Base-by-base conservation (phyloP, 2,329 filamentous ascomycete genomes). In the Diaporthe destruens region DNA sequence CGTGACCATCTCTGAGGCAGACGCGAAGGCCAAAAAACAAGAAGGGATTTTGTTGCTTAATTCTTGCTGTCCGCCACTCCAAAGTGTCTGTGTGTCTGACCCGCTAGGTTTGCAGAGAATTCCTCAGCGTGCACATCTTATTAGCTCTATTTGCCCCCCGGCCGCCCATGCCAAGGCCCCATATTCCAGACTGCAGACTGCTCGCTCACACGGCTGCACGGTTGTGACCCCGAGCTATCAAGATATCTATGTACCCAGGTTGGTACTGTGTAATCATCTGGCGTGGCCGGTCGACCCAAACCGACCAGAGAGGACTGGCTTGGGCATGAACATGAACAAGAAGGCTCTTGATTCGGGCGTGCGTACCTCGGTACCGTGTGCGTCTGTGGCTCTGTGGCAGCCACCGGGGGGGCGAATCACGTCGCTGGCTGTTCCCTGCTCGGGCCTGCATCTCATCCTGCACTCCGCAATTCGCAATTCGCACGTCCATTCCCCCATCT, bases 1-100 rank as follows among this genome's bases (percentile, higher is more conserved):
- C 72, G 69, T 74, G 69, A 72, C 67, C 63, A n/a, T 53, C 53
- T 53, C 55, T 42, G 71, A 70, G 53, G 69, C 69, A 71, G 54
- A 63, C 25, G 69, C 54, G 44, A 63, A 72, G 53, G 53, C 61
- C 56, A 66, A 66, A 67, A 42, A 44, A 53, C 23, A n/a, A 6
- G 16, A 6, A 2, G 34, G 18, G 16, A 16, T 47, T 47, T 25
- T 32, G 5, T 7, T n/a, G 29, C 8, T 12, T 9, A 6, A 6
- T 2, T n/a, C 36, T 14, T 12, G 0, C 34, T 25, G 25, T 32
- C 54, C 29, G 44, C 68, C 44, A 36, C 55, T 55, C 57, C 29
- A 20, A 34, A 5, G n/a, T 49, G 66, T 36, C 54, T 57, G 53
- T 3, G n/a, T 49, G 66, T 36, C 54, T 57, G 53, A 51, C 55